phyloP scores from a whole-genome alignment of 495 filamentous ascomycete genomes.

The Daldinia vernicosa region DNA sequence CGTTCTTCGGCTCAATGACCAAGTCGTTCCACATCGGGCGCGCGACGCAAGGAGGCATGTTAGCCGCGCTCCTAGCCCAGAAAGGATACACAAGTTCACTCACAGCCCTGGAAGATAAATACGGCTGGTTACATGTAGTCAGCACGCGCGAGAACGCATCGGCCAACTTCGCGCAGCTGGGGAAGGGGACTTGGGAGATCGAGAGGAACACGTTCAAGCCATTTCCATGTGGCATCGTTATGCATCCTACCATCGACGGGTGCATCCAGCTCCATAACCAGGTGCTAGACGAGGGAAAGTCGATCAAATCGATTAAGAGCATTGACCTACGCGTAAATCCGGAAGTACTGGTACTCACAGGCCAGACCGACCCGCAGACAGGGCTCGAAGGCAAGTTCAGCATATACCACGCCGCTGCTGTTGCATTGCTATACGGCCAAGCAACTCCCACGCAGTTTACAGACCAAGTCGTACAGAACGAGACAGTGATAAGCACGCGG shows the following conservation, averaged over 20 bases:
- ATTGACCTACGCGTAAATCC: constrained; percentile 58
- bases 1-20: constrained; percentile 64
- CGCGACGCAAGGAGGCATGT: constrained; percentile 60
- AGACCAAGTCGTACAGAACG: constrained; percentile 54
- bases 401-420: constrained; percentile 61
- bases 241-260: constrained; percentile 64
- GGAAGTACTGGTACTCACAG: constrained; percentile 62
- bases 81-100: constrained; percentile 59
- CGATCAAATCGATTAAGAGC: constrained; percentile 43
- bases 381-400: constrained; percentile 65
- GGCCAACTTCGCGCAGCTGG: constrained; percentile 48
- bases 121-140: constrained; percentile 64
- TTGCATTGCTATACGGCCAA: constrained; percentile 60
- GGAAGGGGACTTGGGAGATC: constrained; percentile 57
- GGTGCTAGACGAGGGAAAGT: constrained; percentile 38
- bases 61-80: constrained; percentile 60
- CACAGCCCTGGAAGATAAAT: constrained; percentile 60
- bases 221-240: constrained; percentile 66
- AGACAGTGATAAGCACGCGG: constrained; percentile 50
- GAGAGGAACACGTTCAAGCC: constrained; percentile 64
- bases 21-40: constrained; percentile 65
- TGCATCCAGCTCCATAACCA: constrained; percentile 57
- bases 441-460: constrained; percentile 61
- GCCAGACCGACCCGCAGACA: constrained; percentile 58
- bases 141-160: constrained; percentile 48